Percentiles rank a stretch among this genome's conserved stretches.
Conservation (phyloP, 192 early-diverging fungal species). For the Coemansia sp. region DNA sequence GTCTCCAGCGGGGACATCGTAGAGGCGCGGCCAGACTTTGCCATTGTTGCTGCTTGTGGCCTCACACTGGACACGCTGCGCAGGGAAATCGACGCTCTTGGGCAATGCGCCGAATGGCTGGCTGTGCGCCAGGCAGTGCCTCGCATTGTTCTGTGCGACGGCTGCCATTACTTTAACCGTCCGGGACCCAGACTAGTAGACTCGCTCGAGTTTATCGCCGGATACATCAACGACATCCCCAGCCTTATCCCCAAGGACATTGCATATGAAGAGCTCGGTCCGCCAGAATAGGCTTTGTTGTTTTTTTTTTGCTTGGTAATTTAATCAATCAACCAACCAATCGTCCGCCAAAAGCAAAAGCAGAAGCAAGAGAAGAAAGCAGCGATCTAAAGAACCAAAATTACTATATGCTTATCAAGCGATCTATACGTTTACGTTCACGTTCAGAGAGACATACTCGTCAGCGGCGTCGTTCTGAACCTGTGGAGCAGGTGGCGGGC, state of each 20-base stretch:
- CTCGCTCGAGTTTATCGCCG: conserved; percentile 53
- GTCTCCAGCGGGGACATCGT: conserved; percentile 27
- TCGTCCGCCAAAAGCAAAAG: too few relatives aligned
- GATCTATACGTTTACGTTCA: conserved; percentile 6
- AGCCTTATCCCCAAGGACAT: conserved; percentile 1
- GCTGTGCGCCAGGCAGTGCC: conserved; percentile 8
- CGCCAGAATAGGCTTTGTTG: neutral
- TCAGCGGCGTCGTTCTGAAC: conserved; percentile 1
- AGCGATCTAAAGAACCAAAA: too few relatives aligned
- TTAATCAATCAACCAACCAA: too few relatives aligned
- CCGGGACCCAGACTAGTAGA: conserved; percentile 58
- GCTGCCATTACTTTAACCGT: conserved; percentile 61
- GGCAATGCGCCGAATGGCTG: conserved; percentile 5
- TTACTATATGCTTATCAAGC: neutral
- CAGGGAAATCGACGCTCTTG: conserved; percentile 21
- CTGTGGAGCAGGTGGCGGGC: conserved; percentile 28
- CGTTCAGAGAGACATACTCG: conserved; percentile 15
- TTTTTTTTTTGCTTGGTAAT: too few relatives aligned
- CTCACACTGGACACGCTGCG: conserved; percentile 43
- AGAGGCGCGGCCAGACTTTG: conserved; percentile 38
- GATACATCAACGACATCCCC: conserved; percentile 5
- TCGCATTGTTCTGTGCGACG: conserved; percentile 54
- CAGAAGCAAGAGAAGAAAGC: too few relatives aligned
- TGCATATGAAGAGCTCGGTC: neutral
- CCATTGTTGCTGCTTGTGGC: conserved; percentile 55